Conservation (phyloP, 257 asterid genomes). For the Fraxinus pennsylvanica region DNA sequence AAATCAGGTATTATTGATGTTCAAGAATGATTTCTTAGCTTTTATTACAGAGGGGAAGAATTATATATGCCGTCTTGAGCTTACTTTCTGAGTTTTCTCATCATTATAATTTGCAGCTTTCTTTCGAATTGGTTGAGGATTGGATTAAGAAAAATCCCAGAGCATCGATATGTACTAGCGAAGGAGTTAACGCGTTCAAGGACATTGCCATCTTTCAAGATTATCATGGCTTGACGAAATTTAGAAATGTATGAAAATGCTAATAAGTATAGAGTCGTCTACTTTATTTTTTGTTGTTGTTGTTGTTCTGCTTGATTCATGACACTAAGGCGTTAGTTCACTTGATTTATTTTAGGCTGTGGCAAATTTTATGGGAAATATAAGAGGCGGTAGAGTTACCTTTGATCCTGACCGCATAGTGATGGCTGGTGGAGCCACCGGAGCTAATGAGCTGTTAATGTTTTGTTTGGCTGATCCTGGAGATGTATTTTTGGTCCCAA, state of each 20-base stretch:
- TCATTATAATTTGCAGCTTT: slow-evolving; percentile 48
- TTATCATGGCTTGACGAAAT: slow-evolving; percentile 75
- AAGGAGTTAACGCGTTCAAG: slow-evolving; percentile 59
- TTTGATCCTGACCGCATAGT: slow-evolving; percentile 74
- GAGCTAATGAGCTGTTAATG: slow-evolving; percentile 63
- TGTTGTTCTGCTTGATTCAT: neutral
- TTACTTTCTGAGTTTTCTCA: neutral
- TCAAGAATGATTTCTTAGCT: too few relatives aligned
- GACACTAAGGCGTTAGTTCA: too few relatives aligned
- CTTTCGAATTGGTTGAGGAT: slow-evolving; percentile 50
- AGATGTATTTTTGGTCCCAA: slow-evolving; percentile 70
- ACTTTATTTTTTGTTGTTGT: too few relatives aligned
- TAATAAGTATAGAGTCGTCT: neutral
- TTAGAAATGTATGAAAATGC: slow-evolving; percentile 50
- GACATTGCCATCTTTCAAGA: slow-evolving; percentile 70
- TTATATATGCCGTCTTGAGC: neutral
- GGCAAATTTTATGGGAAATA: slow-evolving; percentile 72
- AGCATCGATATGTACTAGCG: slow-evolving; percentile 66
- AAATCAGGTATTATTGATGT: slow-evolving; percentile 51
- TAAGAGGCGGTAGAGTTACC: slow-evolving; percentile 55
- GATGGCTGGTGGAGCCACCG: slow-evolving; percentile 91
- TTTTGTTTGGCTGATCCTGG: slow-evolving; percentile 77
- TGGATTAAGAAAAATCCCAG: slow-evolving; percentile 63
- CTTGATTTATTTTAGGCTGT: slow-evolving; percentile 46
- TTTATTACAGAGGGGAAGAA: too few relatives aligned